phyloP scores from a whole-genome alignment of 768 basidiomycete species.

The Clitopilus passeckerianus region DNA sequence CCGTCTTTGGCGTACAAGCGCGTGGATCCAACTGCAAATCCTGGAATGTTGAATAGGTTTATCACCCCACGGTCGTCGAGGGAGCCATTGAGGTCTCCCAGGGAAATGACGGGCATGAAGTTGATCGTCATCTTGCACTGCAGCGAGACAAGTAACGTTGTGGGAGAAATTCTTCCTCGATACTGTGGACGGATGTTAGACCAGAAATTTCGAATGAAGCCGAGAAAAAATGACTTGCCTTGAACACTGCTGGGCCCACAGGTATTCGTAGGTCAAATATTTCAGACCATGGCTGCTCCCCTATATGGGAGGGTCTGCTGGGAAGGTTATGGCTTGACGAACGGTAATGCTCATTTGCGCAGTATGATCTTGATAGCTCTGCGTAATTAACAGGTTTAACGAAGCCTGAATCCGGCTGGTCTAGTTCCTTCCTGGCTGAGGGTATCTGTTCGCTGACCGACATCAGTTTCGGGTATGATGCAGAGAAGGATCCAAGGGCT shows the following conservation, averaged over 20 bases:
- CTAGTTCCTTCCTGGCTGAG: too few species aligned
- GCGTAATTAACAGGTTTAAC: too few species aligned
- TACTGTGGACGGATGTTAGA: neutral
- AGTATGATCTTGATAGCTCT: too few species aligned
- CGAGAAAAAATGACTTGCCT: neutral
- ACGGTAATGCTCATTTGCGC: too few species aligned
- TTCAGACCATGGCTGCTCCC: neutral
- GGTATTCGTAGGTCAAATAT: neutral
- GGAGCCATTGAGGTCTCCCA: neutral
- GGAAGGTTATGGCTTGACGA: too few species aligned
- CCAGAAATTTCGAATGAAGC: neutral
- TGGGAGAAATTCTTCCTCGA: neutral
- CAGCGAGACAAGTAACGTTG: neutral
- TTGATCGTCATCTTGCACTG: neutral
- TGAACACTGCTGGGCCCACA: neutral
- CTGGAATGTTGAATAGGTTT: neutral
- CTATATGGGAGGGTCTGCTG: too few species aligned
- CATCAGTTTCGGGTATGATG: too few species aligned
- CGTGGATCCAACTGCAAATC: neutral
- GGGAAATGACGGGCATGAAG: neutral
- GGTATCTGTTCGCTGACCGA: too few species aligned
- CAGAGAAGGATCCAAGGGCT: too few species aligned
- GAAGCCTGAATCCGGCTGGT: too few species aligned
- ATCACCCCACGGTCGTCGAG: neutral
- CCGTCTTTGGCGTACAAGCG: neutral